Percentiles rank a stretch among this genome's conserved stretches.
Conservation (phyloP, 73 alveolate genomes). For the Paramecium sexaurelia region DNA sequence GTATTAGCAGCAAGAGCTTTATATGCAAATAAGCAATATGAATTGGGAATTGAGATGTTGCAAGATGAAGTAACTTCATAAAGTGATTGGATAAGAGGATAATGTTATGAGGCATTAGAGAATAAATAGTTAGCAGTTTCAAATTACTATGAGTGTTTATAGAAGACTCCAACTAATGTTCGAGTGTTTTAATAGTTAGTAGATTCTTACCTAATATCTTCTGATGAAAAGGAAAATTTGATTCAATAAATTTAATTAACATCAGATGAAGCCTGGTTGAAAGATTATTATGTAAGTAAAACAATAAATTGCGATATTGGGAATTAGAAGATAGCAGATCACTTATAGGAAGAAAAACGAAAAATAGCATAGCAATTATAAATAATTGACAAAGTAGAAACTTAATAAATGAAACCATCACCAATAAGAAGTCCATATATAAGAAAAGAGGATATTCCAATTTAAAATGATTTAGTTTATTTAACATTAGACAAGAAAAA, state of each 20-base stretch:
- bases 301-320: not conserved
- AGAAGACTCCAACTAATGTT: conserved; percentile 63
- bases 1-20: conserved; percentile 52
- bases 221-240: conserved; percentile 54
- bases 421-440: conserved; percentile 12
- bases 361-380: not conserved
- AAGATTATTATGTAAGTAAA: conserved; percentile 62
- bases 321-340: not conserved
- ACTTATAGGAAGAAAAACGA: conserved; percentile 12
- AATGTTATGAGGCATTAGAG: conserved; percentile 67
- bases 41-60: conserved; percentile 18
- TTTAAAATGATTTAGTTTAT: conserved; percentile 63
- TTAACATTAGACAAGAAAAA: conserved; percentile 79
- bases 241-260: not conserved
- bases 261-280: conserved; percentile 63
- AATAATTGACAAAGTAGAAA: conserved; percentile 39
- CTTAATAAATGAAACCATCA: conserved; percentile 33
- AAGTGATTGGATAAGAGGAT: conserved; percentile 63
- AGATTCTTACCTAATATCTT: conserved; percentile 50
- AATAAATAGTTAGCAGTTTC: conserved; percentile 63
- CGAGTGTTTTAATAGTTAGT: conserved; percentile 58
- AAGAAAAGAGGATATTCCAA: conserved; percentile 65
- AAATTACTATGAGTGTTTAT: conserved; percentile 60
- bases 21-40: conserved; percentile 32
- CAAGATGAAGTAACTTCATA: not conserved